These are phyloP conservation scores for Hydnomerulius pinastri DNA, from an alignment of 768 basidiomycete genomes.

Conservation along the genomic window DNA sequence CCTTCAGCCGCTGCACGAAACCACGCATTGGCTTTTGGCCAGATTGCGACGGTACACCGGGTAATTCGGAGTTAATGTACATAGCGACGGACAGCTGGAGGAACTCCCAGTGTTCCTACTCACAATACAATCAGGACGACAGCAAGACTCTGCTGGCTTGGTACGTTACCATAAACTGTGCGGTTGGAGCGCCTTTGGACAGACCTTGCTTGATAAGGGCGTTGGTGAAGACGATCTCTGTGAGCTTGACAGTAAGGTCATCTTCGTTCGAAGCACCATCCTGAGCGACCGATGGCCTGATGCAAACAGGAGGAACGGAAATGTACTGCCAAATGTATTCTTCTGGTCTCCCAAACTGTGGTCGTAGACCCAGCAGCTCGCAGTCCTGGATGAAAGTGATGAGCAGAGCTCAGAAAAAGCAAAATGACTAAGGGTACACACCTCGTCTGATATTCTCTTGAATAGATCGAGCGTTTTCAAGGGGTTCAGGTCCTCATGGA, in stretches of 20 bases:
- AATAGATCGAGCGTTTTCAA: constrained; percentile 93
- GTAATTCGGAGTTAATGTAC: constrained; percentile 97
- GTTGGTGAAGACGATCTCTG: constrained; percentile 95
- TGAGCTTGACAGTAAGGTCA: constrained; percentile 95
- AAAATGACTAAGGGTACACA: constrained; percentile 29
- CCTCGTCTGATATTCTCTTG: constrained; percentile 89
- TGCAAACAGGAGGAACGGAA: constrained; percentile 96
- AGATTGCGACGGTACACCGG: constrained; percentile 85
- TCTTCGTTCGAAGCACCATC: constrained; percentile 99
- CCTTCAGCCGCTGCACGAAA: constrained; percentile 96
- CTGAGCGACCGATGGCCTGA: constrained; percentile 95
- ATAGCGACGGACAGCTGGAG: constrained; percentile 92
- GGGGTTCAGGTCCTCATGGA: constrained; percentile 92
- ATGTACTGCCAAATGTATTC: constrained; percentile 99
- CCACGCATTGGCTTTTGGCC: constrained; percentile 96
- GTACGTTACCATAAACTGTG: constrained; percentile 77
- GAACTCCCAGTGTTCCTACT: constrained; percentile 97
- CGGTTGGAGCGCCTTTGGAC: constrained; percentile 82
- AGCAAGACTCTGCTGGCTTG: background rate
- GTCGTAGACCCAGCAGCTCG: constrained; percentile 89
- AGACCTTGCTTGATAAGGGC: constrained; percentile 90
- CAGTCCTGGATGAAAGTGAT: constrained; percentile 66
- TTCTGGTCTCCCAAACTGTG: constrained; percentile 88
- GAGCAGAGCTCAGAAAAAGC: background rate
- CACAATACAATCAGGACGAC: background rate